A percentile compares a stretch with the other conserved stretches of the same genome.
Evolutionary conservation across 208 protist species (phyloP).

Genomic region (Leishmania braziliensis): DNA sequence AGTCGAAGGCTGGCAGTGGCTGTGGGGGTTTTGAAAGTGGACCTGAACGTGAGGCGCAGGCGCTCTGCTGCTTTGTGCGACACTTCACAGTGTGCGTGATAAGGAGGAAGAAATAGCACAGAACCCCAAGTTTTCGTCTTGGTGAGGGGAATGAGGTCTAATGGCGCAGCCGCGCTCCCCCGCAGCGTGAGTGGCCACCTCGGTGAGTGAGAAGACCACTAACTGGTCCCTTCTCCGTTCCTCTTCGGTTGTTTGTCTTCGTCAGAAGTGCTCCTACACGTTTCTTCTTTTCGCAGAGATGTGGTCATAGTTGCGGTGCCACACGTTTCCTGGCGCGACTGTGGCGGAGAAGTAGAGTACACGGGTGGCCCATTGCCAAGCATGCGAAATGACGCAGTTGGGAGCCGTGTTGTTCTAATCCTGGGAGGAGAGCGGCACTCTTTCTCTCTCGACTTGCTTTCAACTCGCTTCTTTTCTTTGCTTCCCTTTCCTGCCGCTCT

Average conservation of each 20-base stretch:
- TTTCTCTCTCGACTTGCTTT: too few relatives aligned
- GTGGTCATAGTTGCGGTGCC: neutral
- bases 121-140: neutral
- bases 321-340: neutral
- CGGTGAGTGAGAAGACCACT: neutral
- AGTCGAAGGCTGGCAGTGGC: neutral
- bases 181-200: neutral
- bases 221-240: neutral
- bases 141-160: neutral
- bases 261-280: neutral
- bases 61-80: neutral
- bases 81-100: neutral
- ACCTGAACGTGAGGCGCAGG: neutral
- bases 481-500: neutral
- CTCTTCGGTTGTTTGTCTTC: neutral
- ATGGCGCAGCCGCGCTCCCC: neutral
- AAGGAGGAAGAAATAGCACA: neutral
- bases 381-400: neutral
- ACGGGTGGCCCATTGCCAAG: neutral
- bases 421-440: neutral
- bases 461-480: neutral
- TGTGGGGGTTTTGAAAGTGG: neutral
- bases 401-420: neutral
- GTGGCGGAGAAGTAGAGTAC: neutral
- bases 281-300: neutral